Conservation (phyloP, 1,139 yeast genomes). For the Saccharomyces hybrid region DNA sequence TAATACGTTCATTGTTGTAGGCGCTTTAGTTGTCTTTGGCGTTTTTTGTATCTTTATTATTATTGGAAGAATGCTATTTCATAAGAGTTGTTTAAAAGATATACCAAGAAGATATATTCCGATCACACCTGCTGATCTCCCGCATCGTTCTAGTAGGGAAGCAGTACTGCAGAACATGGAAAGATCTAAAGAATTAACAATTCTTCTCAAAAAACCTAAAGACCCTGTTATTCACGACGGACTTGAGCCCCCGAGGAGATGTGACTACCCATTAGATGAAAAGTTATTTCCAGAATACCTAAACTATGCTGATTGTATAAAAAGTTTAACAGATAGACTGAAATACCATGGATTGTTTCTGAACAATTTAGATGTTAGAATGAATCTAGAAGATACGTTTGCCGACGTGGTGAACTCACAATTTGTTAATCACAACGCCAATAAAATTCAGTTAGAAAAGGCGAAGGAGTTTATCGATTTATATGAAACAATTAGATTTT, state of each 20-base stretch:
- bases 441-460: conserved; percentile 19
- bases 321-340: conserved; percentile 26
- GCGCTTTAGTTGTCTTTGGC: conserved; percentile 58
- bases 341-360: conserved; percentile 29
- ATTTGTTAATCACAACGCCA: conserved; percentile 14
- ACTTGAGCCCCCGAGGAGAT: conserved; percentile 27
- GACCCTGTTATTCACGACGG: conserved; percentile 29
- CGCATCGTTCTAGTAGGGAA: conserved; percentile 38
- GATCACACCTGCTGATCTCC: conserved; percentile 53
- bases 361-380: conserved; percentile 13
- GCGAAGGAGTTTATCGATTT: conserved; percentile 39
- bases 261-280: conserved; percentile 16
- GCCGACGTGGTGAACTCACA: conserved; percentile 19
- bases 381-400: conserved; percentile 22
- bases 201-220: conserved; percentile 24
- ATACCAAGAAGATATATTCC: conserved; percentile 76
- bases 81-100: conserved; percentile 55
- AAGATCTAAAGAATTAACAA: conserved; percentile 26
- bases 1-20: conserved; percentile 68
- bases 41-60: conserved; percentile 43
- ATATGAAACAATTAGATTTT: conserved; percentile 68
- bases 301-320: conserved; percentile 26
- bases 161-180: conserved; percentile 40
- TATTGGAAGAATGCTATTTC: conserved; percentile 48
- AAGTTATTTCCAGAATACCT: conserved; percentile 28